Conservation (phyloP, 129 eudicot genomes). For the Pulicaria dysenterica region DNA sequence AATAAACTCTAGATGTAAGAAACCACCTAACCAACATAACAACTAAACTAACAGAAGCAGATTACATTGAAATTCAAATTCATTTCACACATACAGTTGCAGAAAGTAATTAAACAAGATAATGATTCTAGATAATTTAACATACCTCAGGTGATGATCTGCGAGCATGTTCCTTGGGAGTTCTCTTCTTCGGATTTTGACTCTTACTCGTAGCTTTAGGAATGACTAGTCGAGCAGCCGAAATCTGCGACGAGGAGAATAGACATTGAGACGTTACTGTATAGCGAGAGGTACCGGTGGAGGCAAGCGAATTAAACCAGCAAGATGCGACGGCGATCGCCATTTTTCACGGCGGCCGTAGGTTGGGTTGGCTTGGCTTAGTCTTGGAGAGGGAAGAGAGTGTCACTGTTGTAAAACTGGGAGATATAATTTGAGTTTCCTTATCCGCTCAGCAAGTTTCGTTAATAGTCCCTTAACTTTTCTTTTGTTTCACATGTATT, state of each 20-base stretch:
- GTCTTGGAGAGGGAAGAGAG: neutral
- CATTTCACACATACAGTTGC: neutral
- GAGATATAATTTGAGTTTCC: slow-evolving; percentile 33
- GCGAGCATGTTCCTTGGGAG: slow-evolving; percentile 14
- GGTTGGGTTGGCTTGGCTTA: neutral
- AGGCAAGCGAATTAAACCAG: slow-evolving; percentile 46
- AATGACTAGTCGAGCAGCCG: slow-evolving; percentile 31
- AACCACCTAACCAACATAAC: slow-evolving; percentile 13
- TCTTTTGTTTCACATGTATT: too few species aligned
- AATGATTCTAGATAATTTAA: neutral
- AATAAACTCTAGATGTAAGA: neutral
- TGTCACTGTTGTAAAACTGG: slow-evolving; percentile 15
- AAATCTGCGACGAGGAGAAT: slow-evolving; percentile 35
- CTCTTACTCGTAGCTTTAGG: slow-evolving; percentile 34
- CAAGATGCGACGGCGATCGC: slow-evolving; percentile 58
- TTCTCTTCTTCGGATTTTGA: slow-evolving; percentile 37
- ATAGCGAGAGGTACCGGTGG: slow-evolving; percentile 42
- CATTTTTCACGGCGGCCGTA: slow-evolving; percentile 46
- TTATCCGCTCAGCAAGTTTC: slow-evolving; percentile 30
- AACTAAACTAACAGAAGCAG: neutral
- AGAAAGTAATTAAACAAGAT: neutral
- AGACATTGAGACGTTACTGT: slow-evolving; percentile 46
- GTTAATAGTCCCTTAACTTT: too few species aligned
- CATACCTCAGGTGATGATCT: slow-evolving; percentile 51
- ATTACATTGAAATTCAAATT: slow-evolving; percentile 1